Percentiles rank a stretch among this genome's conserved stretches.
Conservation (phyloP, 257 asterid species). For the Solanum neorickii region DNA sequence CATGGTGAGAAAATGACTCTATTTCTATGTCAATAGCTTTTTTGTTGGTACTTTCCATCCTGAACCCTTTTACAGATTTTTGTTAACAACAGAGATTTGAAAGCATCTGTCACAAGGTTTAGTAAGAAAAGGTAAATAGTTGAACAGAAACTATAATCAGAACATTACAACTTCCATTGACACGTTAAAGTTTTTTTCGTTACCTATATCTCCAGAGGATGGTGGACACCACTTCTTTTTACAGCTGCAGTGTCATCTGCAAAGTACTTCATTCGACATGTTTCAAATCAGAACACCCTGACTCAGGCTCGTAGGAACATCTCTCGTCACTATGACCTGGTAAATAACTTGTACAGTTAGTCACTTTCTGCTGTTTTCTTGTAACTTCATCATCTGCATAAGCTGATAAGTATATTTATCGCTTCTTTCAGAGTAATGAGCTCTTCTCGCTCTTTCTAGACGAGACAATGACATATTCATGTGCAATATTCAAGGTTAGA, state of each 20-base stretch:
- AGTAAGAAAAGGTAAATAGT: slow-evolving; percentile 45
- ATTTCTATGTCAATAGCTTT: not conserved
- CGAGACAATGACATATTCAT: slow-evolving; percentile 83
- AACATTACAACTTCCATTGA: not conserved
- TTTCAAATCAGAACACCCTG: slow-evolving; percentile 58
- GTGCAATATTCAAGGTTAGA: slow-evolving; percentile 72
- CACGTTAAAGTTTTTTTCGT: not conserved
- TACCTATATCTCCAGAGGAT: slow-evolving; percentile 40
- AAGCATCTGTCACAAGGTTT: slow-evolving; percentile 27
- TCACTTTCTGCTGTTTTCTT: not conserved
- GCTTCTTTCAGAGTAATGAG: slow-evolving; percentile 65
- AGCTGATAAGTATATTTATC: not conserved
- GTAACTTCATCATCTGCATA: not conserved
- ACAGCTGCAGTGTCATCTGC: slow-evolving; percentile 70
- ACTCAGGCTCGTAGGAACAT: slow-evolving; percentile 81
- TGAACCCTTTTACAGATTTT: slow-evolving; percentile 44
- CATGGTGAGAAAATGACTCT: slow-evolving; percentile 36
- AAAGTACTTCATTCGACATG: slow-evolving; percentile 61
- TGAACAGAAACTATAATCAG: not conserved
- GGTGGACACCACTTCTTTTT: slow-evolving; percentile 87
- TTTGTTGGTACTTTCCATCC: not conserved
- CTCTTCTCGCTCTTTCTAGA: slow-evolving; percentile 55
- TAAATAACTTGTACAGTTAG: slow-evolving; percentile 14
- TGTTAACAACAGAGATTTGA: slow-evolving; percentile 63
- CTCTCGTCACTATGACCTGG: slow-evolving; percentile 86